These are phyloP conservation scores for Falciphora oryzae DNA, from an alignment of 2,329 filamentous ascomycete genomes.

Conservation along the genomic window DNA sequence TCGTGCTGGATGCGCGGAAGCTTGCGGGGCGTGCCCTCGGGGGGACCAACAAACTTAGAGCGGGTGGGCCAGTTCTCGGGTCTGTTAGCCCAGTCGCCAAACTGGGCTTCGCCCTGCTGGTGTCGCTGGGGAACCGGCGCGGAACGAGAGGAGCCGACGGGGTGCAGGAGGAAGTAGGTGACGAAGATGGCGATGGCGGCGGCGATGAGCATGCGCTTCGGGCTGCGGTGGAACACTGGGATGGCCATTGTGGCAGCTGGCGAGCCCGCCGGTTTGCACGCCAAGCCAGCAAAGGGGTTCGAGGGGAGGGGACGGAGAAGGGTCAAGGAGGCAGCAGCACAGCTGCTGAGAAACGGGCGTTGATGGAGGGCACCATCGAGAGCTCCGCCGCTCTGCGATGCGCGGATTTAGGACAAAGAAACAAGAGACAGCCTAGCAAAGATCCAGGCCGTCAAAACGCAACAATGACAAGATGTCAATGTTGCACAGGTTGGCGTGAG, in stretches of 20 bases:
- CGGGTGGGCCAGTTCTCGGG: slow-evolving; percentile 19
- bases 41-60: slow-evolving; percentile 21
- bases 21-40: slow-evolving; percentile 26
- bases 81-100: slow-evolving; percentile 23
- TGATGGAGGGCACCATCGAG: background rate
- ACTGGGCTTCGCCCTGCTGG: slow-evolving; percentile 13
- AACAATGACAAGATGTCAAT: background rate
- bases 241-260: slow-evolving; percentile 4
- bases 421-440: too few species aligned
- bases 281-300: background rate
- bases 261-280: background rate
- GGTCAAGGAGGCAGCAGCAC: background rate
- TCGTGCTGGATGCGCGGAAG: slow-evolving; percentile 39
- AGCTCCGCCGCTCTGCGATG: background rate
- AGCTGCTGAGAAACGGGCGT: background rate
- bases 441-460: background rate
- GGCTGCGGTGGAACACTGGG: background rate
- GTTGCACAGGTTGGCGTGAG: background rate
- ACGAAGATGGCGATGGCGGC: slow-evolving; percentile 1
- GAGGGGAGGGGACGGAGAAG: background rate
- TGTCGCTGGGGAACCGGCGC: background rate
- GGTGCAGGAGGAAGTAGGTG: slow-evolving; percentile 3
- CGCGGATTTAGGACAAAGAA: too few species aligned
- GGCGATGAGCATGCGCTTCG: slow-evolving; percentile 2
- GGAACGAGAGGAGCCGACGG: background rate